Evolutionary conservation across 1,284 basidiomycete genomes (phyloP).

Genomic region (Naganishia albida): DNA sequence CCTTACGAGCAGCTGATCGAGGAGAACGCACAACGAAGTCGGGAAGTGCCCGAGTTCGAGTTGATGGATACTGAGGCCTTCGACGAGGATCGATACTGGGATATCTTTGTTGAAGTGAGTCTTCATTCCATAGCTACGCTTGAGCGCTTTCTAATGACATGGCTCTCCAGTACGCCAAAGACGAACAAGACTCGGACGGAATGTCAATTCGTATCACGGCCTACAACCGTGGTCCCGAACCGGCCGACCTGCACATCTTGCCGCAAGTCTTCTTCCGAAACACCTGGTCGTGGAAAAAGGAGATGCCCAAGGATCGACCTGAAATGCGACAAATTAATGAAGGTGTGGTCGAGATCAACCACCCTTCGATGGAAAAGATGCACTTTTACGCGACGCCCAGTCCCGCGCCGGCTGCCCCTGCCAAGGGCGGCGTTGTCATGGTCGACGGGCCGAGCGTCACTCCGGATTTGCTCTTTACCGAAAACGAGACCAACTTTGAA

Average conservation of each 20-base stretch:
- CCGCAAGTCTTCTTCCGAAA: slow-evolving; percentile 97
- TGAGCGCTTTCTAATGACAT: background rate
- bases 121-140: background rate
- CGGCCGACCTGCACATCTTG: slow-evolving; percentile 90
- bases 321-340: slow-evolving; percentile 60
- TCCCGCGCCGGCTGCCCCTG: slow-evolving; percentile 79
- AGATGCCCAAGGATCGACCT: slow-evolving; percentile 74
- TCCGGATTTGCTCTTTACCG: slow-evolving; percentile 85
- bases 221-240: slow-evolving; percentile 94
- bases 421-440: slow-evolving; percentile 60
- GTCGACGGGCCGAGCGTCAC: slow-evolving; percentile 69
- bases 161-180: slow-evolving; percentile 82
- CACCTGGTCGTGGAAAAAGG: slow-evolving; percentile 92
- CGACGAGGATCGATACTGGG: slow-evolving; percentile 95
- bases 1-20: slow-evolving; percentile 91
- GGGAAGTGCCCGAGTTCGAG: slow-evolving; percentile 89
- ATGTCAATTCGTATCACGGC: slow-evolving; percentile 90
- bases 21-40: slow-evolving; percentile 77
- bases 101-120: slow-evolving; percentile 88
- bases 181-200: slow-evolving; percentile 84
- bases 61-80: slow-evolving; percentile 89
- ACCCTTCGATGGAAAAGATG: slow-evolving; percentile 71
- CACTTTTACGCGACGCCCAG: slow-evolving; percentile 88
- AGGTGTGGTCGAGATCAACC: slow-evolving; percentile 68
- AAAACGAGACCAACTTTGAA: slow-evolving; percentile 95